These are phyloP conservation scores for Rhizopus microsporus DNA, from an alignment of 371 early-diverging fungal genomes.

Conservation along the genomic window DNA sequence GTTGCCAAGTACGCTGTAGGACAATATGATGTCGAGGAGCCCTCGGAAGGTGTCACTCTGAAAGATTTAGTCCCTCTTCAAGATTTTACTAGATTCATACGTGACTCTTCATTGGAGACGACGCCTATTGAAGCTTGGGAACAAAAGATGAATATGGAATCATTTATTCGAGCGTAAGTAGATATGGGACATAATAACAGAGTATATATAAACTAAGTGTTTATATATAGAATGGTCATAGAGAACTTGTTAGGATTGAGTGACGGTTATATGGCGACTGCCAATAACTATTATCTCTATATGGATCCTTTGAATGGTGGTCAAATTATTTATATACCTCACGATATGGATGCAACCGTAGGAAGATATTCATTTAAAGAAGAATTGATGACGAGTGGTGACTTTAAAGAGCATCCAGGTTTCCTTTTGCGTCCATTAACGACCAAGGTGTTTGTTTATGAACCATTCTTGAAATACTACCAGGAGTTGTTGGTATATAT, in stretches of 20 bases:
- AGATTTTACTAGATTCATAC: constrained; percentile 11
- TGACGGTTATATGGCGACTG: constrained; percentile 32
- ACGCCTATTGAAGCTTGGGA: constrained; percentile 23
- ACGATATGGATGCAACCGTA: constrained; percentile 32
- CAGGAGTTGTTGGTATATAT: constrained; percentile 8
- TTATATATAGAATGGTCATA: constrained; percentile 20
- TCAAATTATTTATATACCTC: constrained; percentile 13
- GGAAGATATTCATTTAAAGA: constrained; percentile 12
- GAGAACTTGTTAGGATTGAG: constrained; percentile 32
- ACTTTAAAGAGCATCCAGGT: constrained; percentile 34
- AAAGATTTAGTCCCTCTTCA: constrained; percentile 6
- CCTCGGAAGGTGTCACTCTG: constrained; percentile 6
- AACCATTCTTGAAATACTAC: background rate
- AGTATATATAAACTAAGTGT: background rate
- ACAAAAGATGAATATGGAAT: constrained; percentile 23
- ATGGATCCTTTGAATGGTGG: constrained; percentile 6
- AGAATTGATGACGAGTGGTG: constrained; percentile 16
- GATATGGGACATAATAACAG: background rate
- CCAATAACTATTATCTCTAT: constrained; percentile 37
- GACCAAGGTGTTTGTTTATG: constrained; percentile 5
- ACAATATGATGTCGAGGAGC: constrained; percentile 32
- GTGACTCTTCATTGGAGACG: background rate
- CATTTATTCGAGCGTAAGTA: constrained; percentile 30
- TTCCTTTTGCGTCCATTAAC: constrained; percentile 20
- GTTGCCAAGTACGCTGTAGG: constrained; percentile 16